Evolutionary conservation across 192 early-diverging fungal genomes (phyloP).

Genomic region (Rhizophagus sp.): DNA sequence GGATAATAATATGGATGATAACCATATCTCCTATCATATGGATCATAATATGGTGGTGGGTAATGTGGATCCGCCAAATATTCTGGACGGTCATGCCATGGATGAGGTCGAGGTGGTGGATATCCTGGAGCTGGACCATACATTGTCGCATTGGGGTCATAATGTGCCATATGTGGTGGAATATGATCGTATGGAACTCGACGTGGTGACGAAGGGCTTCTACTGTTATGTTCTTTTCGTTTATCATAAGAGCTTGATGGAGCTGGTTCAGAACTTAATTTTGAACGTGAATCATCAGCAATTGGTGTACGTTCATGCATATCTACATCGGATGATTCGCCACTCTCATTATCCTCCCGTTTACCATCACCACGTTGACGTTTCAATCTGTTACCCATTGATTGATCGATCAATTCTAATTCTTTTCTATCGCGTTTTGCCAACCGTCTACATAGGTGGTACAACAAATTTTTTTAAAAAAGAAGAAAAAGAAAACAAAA

Average conservation of each 20-base stretch:
- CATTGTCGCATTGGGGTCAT: background rate
- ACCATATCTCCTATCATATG: constrained; percentile 3
- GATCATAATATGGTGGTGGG: constrained; percentile 1
- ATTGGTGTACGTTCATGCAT: background rate
- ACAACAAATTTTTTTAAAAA: background rate
- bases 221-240: background rate
- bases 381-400: background rate
- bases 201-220: background rate
- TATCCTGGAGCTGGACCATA: background rate
- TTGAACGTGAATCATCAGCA: background rate
- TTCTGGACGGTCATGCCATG: background rate
- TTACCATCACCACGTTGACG: background rate
- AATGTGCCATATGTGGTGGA: background rate
- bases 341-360: background rate
- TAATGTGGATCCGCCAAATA: background rate
- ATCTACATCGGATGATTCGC: background rate
- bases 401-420: background rate
- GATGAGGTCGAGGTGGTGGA: background rate
- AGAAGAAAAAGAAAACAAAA: background rate
- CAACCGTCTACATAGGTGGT: background rate
- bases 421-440: background rate
- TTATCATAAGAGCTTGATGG: background rate
- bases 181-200: background rate
- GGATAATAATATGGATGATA: constrained; percentile 17
- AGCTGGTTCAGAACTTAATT: background rate